A percentile compares a stretch with the other conserved stretches of the same genome.
phyloP scores from a whole-genome alignment of 129 eudicot species.

The Chrysanthemum makinoi region DNA sequence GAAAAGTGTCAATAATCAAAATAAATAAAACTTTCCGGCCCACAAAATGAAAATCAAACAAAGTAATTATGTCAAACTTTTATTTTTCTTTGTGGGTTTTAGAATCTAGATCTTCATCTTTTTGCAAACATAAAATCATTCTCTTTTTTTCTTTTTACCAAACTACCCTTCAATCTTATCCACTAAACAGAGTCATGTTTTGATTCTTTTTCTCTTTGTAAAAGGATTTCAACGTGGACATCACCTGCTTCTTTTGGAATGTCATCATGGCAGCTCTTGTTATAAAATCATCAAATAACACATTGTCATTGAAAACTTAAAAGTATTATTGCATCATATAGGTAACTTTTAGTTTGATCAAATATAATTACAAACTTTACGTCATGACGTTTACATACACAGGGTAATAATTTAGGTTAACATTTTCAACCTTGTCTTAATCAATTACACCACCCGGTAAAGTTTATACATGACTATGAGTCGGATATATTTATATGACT shows the following conservation, averaged over 20 bases:
- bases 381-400: no score
- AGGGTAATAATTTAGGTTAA: no score
- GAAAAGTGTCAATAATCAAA: conserved; percentile 26
- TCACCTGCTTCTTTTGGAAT: conserved; percentile 40
- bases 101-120: conserved; percentile 37
- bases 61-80: conserved; percentile 40
- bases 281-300: not conserved
- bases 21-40: conserved; percentile 36
- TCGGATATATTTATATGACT: no score
- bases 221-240: conserved; percentile 33
- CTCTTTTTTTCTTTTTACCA: conserved; percentile 28
- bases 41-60: conserved; percentile 45
- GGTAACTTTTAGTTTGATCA: no score
- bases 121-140: conserved; percentile 50
- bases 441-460: no score
- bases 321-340: no score
- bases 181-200: conserved; percentile 33
- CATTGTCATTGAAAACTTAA: not conserved
- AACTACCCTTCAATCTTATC: conserved; percentile 45
- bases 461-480: no score
- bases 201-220: not conserved
- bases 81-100: conserved; percentile 19
- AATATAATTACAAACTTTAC: no score
- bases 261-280: conserved; percentile 8
- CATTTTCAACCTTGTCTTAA: no score